Evolutionary conservation across 176 grass and related monocot genomes (phyloP), one percentile per base, ranked within the genome.

Genomic region (Thinopyrum elongatum): DNA sequence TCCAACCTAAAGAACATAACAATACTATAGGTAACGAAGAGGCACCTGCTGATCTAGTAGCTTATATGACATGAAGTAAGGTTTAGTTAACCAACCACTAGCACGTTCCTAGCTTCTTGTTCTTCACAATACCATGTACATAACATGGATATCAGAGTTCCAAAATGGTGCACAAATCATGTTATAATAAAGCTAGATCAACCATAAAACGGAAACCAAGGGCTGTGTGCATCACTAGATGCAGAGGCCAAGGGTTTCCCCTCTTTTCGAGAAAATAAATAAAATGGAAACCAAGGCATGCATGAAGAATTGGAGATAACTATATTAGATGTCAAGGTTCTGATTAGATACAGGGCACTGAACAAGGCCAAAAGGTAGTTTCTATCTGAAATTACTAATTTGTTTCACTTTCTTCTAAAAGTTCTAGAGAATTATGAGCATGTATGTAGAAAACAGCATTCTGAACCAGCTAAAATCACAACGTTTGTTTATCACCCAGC

Each of bases 141-240:
- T 28, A 65, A 30, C 13, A 29, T 30, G 63, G 63, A 29, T 6
- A 65, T 27, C 27, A 30, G 63, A 65, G 26, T 65, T 1, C 5
- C 5, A 16, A 11, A 16, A 30, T 30, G 27, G n/a, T 70, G 49
- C 38, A 82, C 70, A 86, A n/a, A 84, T 51, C 65, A 82, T 35
- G 41, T 66, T 49, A 77, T 65, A 83, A 70, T 30, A 75, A 89
- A 67, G 21, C 31, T 14, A 73, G 59, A 47, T 55, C 49, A 53
- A 7, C 49, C 49, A 19, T 53, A 53, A 19, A 53, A 53, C 0
- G 49, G 49, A 19, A 53, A 53, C 0, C 49, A 53, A 7, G 6
- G 5, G 6, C 5, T 1, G 49, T 0, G 49, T 53, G 49, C 16
- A 19, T 47, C 19, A 65, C 27, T 65, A 0, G 27, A 81, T 67